phyloP scores from a whole-genome alignment of 768 basidiomycete species.

The Tulasnella sp. region DNA sequence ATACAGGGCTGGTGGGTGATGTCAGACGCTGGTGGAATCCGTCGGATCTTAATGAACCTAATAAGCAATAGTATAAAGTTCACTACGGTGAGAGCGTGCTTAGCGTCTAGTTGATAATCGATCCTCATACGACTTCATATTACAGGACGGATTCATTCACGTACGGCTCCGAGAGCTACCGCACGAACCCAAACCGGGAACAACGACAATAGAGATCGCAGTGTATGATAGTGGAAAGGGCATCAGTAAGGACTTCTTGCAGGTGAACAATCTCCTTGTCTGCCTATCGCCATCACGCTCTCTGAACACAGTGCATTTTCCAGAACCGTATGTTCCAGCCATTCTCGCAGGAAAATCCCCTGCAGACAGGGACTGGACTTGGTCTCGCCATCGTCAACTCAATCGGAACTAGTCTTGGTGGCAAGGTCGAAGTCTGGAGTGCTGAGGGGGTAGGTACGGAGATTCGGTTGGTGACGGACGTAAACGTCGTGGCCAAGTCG shows the following conservation, averaged over 20 bases:
- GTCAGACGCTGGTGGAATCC: constrained; percentile 87
- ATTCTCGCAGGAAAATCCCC: constrained; percentile 91
- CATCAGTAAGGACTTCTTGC: constrained; percentile 85
- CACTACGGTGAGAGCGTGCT: constrained; percentile 49
- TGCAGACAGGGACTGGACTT: constrained; percentile 86
- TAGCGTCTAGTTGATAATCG: neutral
- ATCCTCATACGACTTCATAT: neutral
- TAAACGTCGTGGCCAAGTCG: constrained; percentile 39
- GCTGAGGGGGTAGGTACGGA: constrained; percentile 85
- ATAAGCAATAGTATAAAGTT: constrained; percentile 93
- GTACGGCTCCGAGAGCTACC: constrained; percentile 65
- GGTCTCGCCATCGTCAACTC: constrained; percentile 93
- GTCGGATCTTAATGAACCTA: constrained; percentile 87
- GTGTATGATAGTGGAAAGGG: constrained; percentile 90
- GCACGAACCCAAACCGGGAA: constrained; percentile 35
- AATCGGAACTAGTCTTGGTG: constrained; percentile 77
- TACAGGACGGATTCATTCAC: constrained; percentile 76
- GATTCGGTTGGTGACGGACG: constrained; percentile 75
- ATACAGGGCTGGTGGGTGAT: constrained; percentile 71
- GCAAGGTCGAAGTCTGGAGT: constrained; percentile 90
- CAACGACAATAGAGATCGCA: constrained; percentile 67
- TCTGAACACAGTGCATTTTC: neutral
- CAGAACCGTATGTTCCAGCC: constrained; percentile 94
- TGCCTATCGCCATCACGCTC: neutral
- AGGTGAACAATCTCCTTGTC: constrained; percentile 35